These are phyloP conservation scores for Amanita exitialis DNA, from an alignment of 768 basidiomycete genomes.

Conservation along the genomic window DNA sequence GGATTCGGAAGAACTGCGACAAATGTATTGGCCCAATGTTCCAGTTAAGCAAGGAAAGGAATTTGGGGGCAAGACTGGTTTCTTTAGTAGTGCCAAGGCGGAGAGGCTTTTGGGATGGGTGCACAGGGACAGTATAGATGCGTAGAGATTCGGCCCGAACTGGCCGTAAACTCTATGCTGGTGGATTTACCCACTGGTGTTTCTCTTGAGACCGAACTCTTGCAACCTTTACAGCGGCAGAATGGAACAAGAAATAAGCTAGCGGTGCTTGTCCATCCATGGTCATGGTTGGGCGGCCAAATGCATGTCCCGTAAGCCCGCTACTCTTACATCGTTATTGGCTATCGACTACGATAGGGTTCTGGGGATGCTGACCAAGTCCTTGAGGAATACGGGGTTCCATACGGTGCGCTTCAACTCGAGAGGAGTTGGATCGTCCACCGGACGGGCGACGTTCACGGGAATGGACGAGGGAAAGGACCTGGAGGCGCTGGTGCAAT, in stretches of 20 bases:
- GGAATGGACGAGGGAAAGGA: constrained; percentile 65
- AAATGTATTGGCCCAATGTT: too few species aligned
- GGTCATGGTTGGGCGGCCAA: constrained; percentile 75
- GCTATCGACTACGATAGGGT: constrained; percentile 26
- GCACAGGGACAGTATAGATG: too few species aligned
- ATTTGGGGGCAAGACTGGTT: too few species aligned
- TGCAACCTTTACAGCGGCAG: neutral
- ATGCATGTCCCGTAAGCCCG: constrained; percentile 64
- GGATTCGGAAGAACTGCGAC: too few species aligned
- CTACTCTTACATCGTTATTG: neutral
- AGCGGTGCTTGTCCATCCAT: constrained; percentile 73
- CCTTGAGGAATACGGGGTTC: constrained; percentile 35
- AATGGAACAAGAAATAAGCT: constrained; percentile 27
- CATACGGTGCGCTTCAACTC: constrained; percentile 68
- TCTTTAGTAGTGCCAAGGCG: too few species aligned
- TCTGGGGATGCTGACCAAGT: constrained; percentile 26
- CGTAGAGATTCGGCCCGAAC: neutral
- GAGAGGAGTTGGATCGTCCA: constrained; percentile 66
- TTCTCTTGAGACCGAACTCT: constrained; percentile 2
- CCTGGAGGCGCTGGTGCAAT: constrained; percentile 49
- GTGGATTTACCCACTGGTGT: constrained; percentile 14
- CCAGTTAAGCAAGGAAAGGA: too few species aligned
- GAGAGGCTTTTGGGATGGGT: too few species aligned
- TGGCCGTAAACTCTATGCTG: constrained; percentile 2
- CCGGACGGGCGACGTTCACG: constrained; percentile 65